Percentiles rank a stretch among this genome's conserved stretches.
Conservation (phyloP, 164 flowering plant species). For the Magnolia kwangsiensis region DNA sequence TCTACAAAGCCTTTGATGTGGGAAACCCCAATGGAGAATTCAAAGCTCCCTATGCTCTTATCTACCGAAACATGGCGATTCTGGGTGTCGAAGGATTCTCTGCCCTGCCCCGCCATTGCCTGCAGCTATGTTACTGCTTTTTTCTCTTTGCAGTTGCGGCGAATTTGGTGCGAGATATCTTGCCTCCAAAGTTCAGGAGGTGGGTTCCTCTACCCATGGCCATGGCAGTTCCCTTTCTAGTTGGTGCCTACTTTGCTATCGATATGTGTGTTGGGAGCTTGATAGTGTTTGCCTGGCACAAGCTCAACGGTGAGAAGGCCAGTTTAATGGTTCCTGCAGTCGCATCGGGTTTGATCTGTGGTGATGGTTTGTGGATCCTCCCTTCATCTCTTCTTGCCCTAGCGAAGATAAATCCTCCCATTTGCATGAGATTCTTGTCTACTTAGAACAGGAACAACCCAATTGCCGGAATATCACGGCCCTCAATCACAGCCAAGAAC, state of each 20-base stretch:
- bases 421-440: constrained; percentile 63
- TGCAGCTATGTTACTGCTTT: constrained; percentile 78
- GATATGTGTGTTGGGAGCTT: constrained; percentile 93
- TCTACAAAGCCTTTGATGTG: constrained; percentile 89
- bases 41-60: constrained; percentile 83
- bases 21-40: constrained; percentile 78
- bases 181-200: constrained; percentile 45
- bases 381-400: constrained; percentile 33
- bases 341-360: constrained; percentile 49
- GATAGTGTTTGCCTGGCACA: constrained; percentile 72
- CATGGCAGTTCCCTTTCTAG: constrained; percentile 93
- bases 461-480: neutral
- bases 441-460: constrained; percentile 1
- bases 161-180: constrained; percentile 56
- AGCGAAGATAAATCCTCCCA: constrained; percentile 30
- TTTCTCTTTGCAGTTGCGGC: constrained; percentile 60
- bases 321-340: constrained; percentile 43
- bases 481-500: neutral
- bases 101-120: constrained; percentile 75
- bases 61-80: constrained; percentile 91
- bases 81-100: constrained; percentile 89
- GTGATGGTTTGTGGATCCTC: constrained; percentile 36
- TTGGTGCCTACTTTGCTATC: constrained; percentile 80
- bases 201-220: constrained; percentile 91
- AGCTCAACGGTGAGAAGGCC: constrained; percentile 51